Conservation (phyloP, 2,329 filamentous ascomycete species). For the Aspergillus sp. region DNA sequence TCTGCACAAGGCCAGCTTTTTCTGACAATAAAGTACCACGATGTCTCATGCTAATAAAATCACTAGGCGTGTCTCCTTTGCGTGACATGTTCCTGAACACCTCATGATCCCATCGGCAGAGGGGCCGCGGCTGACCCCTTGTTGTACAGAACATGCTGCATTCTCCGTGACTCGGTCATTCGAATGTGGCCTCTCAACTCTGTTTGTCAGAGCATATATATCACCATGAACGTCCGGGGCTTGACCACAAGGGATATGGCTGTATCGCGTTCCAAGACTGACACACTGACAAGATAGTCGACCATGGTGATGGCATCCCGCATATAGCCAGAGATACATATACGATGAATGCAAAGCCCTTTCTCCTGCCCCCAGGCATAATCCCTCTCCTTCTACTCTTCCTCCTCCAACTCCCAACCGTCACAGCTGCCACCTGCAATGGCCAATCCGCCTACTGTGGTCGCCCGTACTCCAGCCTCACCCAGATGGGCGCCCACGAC, state of each 20-base stretch:
- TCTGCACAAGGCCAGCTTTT: background rate
- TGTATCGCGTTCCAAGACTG: too few relatives aligned
- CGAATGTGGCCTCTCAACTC: background rate
- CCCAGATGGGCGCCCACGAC: slow-evolving; percentile 64
- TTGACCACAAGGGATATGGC: background rate
- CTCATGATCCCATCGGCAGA: background rate
- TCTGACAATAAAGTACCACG: background rate
- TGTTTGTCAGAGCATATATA: background rate
- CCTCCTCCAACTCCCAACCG: slow-evolving; percentile 5
- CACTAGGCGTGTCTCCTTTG: background rate
- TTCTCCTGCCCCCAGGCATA: background rate
- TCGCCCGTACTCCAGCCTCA: slow-evolving; percentile 58
- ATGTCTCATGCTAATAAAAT: too few relatives aligned
- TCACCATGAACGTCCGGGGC: background rate
- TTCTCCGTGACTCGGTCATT: background rate
- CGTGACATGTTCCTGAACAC: background rate
- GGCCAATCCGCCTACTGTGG: slow-evolving; percentile 55
- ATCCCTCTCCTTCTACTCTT: slow-evolving; percentile 1
- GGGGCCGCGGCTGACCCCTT: background rate
- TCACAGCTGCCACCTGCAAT: slow-evolving; percentile 49
- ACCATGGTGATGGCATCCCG: background rate
- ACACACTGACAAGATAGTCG: too few relatives aligned
- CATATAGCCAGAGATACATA: background rate
- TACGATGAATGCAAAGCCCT: background rate
- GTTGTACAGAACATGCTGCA: background rate